A percentile compares a stretch with the other conserved stretches of the same genome.
Evolutionary conservation across 306 rosid species (phyloP).

Genomic region (Vigna reflexopilosa): DNA sequence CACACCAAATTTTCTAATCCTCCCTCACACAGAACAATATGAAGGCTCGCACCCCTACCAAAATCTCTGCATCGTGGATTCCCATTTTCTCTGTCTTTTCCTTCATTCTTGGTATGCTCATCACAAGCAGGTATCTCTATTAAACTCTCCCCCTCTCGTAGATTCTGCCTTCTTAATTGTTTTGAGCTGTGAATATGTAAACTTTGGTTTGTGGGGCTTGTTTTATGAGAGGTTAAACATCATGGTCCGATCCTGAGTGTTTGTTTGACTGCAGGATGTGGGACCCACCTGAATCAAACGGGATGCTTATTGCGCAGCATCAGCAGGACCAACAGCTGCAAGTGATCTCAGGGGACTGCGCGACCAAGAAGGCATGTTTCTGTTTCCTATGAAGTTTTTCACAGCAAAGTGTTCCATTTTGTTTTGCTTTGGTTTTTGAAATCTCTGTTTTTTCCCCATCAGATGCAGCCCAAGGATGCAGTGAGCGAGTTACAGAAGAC

Average conservation of each 20-base stretch:
- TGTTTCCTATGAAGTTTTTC: background rate
- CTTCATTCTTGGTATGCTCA: constrained; percentile 80
- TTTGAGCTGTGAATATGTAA: constrained; percentile 13
- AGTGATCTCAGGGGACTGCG: constrained; percentile 71
- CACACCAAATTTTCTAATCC: background rate
- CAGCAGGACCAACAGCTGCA: constrained; percentile 77
- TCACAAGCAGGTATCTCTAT: constrained; percentile 75
- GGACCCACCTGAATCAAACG: constrained; percentile 71
- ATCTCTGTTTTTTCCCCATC: constrained; percentile 1
- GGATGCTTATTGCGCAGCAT: constrained; percentile 62
- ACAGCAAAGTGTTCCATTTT: background rate
- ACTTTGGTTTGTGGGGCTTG: constrained; percentile 13
- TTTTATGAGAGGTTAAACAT: constrained; percentile 28
- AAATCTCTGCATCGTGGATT: constrained; percentile 83
- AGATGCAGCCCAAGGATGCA: constrained; percentile 72
- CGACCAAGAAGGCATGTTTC: constrained; percentile 56
- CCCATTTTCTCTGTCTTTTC: constrained; percentile 81
- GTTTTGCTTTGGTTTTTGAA: background rate
- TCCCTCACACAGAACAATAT: constrained; percentile 42
- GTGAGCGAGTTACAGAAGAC: constrained; percentile 73
- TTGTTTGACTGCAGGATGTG: constrained; percentile 62
- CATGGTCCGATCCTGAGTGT: constrained; percentile 34
- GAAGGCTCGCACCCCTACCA: constrained; percentile 68
- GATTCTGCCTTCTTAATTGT: background rate
- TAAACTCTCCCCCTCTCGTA: background rate